phyloP scores from a whole-genome alignment of 192 early-diverging fungal species.

The Fimicolochytrium jonesii region DNA sequence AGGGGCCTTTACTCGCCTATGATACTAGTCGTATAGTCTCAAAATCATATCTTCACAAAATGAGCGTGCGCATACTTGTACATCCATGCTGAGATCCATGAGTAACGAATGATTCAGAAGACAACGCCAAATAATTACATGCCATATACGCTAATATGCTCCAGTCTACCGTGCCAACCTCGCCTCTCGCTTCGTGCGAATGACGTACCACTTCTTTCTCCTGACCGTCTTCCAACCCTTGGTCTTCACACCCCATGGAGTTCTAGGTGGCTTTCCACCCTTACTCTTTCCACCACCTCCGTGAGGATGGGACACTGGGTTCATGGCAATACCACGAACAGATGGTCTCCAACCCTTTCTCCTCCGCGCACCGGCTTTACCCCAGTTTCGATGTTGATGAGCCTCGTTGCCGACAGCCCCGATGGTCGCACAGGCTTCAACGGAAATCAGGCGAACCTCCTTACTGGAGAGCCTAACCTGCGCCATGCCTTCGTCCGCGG shows the following conservation, averaged over 20 bases:
- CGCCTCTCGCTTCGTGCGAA: constrained; percentile 41
- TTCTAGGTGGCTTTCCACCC: constrained; percentile 79
- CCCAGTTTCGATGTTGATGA: constrained; percentile 81
- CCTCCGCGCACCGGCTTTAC: constrained; percentile 83
- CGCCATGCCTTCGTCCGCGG: constrained; percentile 69
- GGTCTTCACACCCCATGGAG: constrained; percentile 87
- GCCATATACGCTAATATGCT: no score
- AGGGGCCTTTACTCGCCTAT: no score
- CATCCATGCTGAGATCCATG: no score
- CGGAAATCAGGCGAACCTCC: constrained; percentile 81
- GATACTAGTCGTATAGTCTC: no score
- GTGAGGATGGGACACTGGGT: constrained; percentile 91
- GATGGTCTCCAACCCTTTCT: constrained; percentile 83
- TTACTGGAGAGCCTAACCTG: constrained; percentile 81
- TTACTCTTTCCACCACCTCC: constrained; percentile 97
- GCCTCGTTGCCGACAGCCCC: constrained; percentile 86
- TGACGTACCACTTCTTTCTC: constrained; percentile 40
- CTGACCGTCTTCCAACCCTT: constrained; percentile 55
- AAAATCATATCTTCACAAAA: no score
- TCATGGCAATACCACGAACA: constrained; percentile 96
- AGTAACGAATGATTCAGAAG: no score
- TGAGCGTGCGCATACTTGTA: no score
- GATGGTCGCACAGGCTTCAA: constrained; percentile 84
- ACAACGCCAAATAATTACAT: no score
- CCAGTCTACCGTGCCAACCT: constrained; percentile 19